Percentiles rank a stretch among this genome's conserved stretches.
Evolutionary conservation across 1,139 yeast genomes (phyloP).

Genomic region (Magnusiomyces fungicola): DNA sequence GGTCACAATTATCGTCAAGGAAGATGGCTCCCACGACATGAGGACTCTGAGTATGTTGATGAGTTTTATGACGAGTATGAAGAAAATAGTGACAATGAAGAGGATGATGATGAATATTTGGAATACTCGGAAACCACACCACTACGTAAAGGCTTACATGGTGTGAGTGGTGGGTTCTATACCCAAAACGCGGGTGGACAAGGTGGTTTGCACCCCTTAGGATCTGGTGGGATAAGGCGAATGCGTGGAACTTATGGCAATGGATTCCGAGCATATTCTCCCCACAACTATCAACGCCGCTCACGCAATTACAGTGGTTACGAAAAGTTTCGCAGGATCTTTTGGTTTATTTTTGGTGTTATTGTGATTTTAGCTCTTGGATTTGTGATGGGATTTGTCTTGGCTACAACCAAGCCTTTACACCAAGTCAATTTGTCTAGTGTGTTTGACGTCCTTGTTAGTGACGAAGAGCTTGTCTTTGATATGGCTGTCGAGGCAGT

Average conservation of each 20-base stretch:
- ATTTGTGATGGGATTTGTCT: constrained; percentile 70
- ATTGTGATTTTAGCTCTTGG: constrained; percentile 40
- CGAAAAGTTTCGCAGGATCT: constrained; percentile 24
- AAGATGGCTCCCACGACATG: constrained; percentile 7
- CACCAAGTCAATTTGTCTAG: constrained; percentile 54
- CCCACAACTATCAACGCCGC: constrained; percentile 30
- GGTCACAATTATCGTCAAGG: not conserved
- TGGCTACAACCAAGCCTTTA: constrained; percentile 83
- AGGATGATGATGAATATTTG: constrained; percentile 19
- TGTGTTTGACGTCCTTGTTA: constrained; percentile 65
- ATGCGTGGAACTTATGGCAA: constrained; percentile 9
- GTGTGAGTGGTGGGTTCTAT: constrained; percentile 12
- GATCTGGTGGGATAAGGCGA: constrained; percentile 4
- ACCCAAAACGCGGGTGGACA: constrained; percentile 6
- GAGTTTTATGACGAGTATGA: constrained; percentile 17
- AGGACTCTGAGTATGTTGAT: constrained; percentile 29
- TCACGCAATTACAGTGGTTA: constrained; percentile 19
- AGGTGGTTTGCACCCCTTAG: not conserved
- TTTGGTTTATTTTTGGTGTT: constrained; percentile 27
- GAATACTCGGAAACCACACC: constrained; percentile 15
- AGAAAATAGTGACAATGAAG: constrained; percentile 18
- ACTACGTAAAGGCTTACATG: constrained; percentile 16
- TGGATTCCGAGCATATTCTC: constrained; percentile 23
- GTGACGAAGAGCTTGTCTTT: constrained; percentile 79
- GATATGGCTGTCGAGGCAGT: constrained; percentile 70